These are phyloP conservation scores for Auricularia cornea DNA, from an alignment of 768 basidiomycete species.

Conservation along the genomic window DNA sequence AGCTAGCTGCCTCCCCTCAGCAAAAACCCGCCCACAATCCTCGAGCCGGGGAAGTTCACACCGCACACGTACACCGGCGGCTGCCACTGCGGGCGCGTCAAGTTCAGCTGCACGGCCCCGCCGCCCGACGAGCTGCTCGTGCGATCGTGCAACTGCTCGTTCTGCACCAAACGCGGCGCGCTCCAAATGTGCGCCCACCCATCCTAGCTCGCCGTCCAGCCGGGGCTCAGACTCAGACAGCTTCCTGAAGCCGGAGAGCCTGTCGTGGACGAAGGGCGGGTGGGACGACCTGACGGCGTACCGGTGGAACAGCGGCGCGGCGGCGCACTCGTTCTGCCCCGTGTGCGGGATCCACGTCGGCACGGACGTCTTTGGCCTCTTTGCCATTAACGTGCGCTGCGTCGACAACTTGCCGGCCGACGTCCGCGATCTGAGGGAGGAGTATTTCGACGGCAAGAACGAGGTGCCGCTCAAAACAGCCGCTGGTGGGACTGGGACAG, in stretches of 20 bases:
- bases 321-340: neutral
- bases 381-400: neutral
- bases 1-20: too few relatives aligned
- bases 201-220: neutral
- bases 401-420: neutral
- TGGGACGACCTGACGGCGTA: neutral
- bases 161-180: neutral
- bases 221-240: neutral
- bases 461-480: neutral
- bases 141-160: neutral
- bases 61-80: neutral
- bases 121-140: neutral
- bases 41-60: neutral
- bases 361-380: neutral
- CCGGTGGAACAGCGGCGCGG: neutral
- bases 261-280: neutral
- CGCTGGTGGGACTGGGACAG: too few relatives aligned
- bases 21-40: neutral
- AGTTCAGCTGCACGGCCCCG: neutral
- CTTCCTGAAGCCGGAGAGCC: neutral
- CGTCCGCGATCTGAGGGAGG: neutral
- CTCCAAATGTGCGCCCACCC: neutral
- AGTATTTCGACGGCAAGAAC: neutral
- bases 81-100: neutral
- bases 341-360: neutral